Evolutionary conservation across 2,329 filamentous ascomycete species (phyloP).

Genomic region (Ophiobolus disseminans): DNA sequence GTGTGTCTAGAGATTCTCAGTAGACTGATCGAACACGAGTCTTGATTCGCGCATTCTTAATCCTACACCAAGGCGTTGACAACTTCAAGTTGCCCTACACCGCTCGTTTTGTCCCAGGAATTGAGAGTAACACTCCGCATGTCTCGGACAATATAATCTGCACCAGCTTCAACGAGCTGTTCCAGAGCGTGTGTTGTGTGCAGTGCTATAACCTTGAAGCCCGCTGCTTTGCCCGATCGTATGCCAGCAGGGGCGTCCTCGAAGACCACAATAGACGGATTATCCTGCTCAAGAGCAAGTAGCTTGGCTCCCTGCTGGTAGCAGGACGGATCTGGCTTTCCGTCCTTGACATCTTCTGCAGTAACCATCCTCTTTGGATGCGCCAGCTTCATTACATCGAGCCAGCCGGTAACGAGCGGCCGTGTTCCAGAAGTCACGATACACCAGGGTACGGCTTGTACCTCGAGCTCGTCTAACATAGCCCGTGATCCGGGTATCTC

Average conservation of each 20-base stretch:
- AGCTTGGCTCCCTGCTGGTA: constrained; percentile 54
- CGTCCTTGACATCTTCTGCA: constrained; percentile 57
- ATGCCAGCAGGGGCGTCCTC: constrained; percentile 92
- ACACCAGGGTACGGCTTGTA: constrained; percentile 74
- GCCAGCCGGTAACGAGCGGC: constrained; percentile 58
- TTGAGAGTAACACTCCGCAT: constrained; percentile 73
- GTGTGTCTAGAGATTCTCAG: too few species aligned
- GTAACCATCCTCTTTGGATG: constrained; percentile 56
- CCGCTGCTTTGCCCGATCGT: constrained; percentile 80
- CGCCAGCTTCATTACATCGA: constrained; percentile 57
- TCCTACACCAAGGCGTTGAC: constrained; percentile 61
- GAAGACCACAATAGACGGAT: constrained; percentile 70
- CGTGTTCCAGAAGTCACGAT: constrained; percentile 68
- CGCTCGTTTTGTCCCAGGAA: constrained; percentile 61
- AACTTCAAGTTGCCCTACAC: constrained; percentile 72
- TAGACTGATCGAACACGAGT: constrained; percentile 5
- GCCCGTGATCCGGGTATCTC: constrained; percentile 84
- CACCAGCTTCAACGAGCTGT: constrained; percentile 75
- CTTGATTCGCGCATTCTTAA: constrained; percentile 11
- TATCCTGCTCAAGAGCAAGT: constrained; percentile 51
- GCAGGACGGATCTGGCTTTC: constrained; percentile 60
- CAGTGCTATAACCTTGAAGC: constrained; percentile 83
- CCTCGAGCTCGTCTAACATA: constrained; percentile 72
- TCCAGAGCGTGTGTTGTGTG: constrained; percentile 81
- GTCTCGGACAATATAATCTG: constrained; percentile 87